Conservation (phyloP, 192 early-diverging fungal genomes). For the Coemansia sp. region DNA sequence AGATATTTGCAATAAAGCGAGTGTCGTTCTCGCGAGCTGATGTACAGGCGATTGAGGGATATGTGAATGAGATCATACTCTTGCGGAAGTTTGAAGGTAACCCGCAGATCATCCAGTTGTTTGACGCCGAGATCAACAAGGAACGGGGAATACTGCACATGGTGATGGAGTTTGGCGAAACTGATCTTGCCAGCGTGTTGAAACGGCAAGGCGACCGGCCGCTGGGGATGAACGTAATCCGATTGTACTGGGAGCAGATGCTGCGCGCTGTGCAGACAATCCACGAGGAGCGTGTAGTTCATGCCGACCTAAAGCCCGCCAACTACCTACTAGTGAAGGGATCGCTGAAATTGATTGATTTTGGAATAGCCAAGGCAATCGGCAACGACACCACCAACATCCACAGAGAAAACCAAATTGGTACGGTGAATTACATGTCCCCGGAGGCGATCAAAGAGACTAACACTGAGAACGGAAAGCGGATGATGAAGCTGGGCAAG, state of each 20-base stretch:
- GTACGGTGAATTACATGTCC: slow-evolving; percentile 95
- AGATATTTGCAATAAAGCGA: slow-evolving; percentile 80
- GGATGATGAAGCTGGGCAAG: slow-evolving; percentile 66
- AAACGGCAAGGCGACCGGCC: slow-evolving; percentile 52
- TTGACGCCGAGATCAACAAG: slow-evolving; percentile 71
- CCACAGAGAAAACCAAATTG: slow-evolving; percentile 79
- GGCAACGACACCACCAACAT: slow-evolving; percentile 94
- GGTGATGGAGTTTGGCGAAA: slow-evolving; percentile 93
- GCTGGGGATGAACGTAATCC: slow-evolving; percentile 71
- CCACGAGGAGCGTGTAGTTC: slow-evolving; percentile 86
- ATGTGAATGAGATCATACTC: slow-evolving; percentile 82
- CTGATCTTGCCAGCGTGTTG: slow-evolving; percentile 73
- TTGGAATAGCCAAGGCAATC: slow-evolving; percentile 96
- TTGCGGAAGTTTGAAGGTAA: slow-evolving; percentile 65
- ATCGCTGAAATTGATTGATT: slow-evolving; percentile 90
- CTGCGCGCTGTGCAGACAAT: slow-evolving; percentile 83
- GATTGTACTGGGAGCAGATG: slow-evolving; percentile 93
- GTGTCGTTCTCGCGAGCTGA: slow-evolving; percentile 75
- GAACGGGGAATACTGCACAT: slow-evolving; percentile 63
- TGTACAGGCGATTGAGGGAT: slow-evolving; percentile 64
- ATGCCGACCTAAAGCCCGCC: slow-evolving; percentile 93
- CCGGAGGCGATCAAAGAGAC: slow-evolving; percentile 79
- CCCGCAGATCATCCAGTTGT: slow-evolving; percentile 76
- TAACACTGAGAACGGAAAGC: slow-evolving; percentile 29
- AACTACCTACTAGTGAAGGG: slow-evolving; percentile 91